Evolutionary conservation across 371 early-diverging fungal species (phyloP).

Genomic region (Syncephalastrum monosporum): DNA sequence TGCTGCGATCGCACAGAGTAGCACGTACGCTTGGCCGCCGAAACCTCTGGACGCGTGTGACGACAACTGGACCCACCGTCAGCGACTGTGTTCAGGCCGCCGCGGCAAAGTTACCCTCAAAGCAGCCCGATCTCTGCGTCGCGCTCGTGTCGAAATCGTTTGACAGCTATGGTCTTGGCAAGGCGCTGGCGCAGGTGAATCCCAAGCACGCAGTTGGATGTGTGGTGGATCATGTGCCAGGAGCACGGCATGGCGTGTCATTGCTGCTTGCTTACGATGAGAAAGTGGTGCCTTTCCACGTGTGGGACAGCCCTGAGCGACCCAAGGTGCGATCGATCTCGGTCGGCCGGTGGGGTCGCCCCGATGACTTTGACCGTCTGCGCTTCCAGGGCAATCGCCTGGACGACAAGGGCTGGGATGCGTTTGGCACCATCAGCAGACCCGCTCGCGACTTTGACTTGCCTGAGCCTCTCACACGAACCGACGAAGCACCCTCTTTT

Average conservation of each 20-base stretch:
- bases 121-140: constrained; percentile 32
- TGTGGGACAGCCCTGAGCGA: constrained; percentile 33
- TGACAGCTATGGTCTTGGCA: constrained; percentile 22
- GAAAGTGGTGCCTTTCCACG: constrained; percentile 20
- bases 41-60: constrained; percentile 28
- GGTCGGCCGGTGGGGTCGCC: constrained; percentile 61
- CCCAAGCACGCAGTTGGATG: constrained; percentile 35
- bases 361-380: constrained; percentile 31
- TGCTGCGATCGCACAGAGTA: too few species aligned
- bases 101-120: constrained; percentile 4
- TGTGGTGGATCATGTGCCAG: constrained; percentile 57
- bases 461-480: constrained; percentile 24
- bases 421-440: constrained; percentile 41
- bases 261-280: constrained; percentile 34
- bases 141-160: constrained; percentile 46
- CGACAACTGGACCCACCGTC: constrained; percentile 24
- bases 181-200: constrained; percentile 13
- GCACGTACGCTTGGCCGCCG: constrained; percentile 3
- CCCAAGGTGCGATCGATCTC: constrained; percentile 50
- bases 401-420: constrained; percentile 47
- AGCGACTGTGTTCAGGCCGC: constrained; percentile 31
- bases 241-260: constrained; percentile 48
- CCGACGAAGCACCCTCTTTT: constrained; percentile 25
- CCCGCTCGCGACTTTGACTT: constrained; percentile 24
- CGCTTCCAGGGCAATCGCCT: constrained; percentile 35